Evolutionary conservation across 169 alveolate genomes (phyloP).

Genomic region (Plasmodium knowlesi): DNA sequence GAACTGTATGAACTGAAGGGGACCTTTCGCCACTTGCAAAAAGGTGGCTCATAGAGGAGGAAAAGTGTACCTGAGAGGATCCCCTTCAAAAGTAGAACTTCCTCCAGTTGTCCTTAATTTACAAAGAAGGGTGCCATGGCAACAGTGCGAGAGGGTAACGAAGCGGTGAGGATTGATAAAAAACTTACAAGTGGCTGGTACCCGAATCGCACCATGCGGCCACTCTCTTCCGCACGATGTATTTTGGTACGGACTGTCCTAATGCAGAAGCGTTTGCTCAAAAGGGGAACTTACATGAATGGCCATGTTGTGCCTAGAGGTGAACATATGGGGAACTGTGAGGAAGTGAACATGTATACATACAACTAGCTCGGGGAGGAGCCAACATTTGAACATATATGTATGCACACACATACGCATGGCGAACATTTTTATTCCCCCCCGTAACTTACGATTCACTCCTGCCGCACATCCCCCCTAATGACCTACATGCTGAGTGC

Average conservation of each 20-base stretch:
- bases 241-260: not conserved
- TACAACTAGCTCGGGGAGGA: not conserved
- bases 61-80: not conserved
- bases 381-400: not conserved
- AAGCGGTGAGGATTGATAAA: not conserved
- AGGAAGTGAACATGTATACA: not conserved
- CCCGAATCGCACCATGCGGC: not conserved
- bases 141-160: not conserved
- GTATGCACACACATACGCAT: not conserved
- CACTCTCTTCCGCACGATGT: not conserved
- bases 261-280: not conserved
- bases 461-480: not conserved
- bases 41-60: not conserved
- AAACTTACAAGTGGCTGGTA: not conserved
- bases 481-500: not conserved
- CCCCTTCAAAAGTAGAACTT: not conserved
- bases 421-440: not conserved
- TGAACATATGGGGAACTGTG: not conserved
- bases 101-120: not conserved
- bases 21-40: not conserved
- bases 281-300: not conserved
- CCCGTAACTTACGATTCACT: not conserved
- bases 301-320: not conserved
- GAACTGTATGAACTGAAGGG: not conserved
- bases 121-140: not conserved